Evolutionary conservation across 495 filamentous ascomycete species (phyloP).

Genomic region (Lichenothelia convexa): DNA sequence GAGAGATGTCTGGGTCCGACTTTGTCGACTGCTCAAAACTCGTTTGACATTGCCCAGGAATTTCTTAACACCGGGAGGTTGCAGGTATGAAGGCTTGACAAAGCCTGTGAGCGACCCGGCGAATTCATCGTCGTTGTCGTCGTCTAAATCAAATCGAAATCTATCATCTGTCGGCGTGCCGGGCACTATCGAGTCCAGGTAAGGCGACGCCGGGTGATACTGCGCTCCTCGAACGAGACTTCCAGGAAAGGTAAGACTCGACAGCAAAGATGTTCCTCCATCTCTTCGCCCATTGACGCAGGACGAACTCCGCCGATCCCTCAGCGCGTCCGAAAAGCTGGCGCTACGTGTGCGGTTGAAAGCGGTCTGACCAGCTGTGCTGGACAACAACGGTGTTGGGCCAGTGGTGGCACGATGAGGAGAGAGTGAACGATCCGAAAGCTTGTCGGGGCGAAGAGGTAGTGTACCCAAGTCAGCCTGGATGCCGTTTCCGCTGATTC

Average conservation of each 20-base stretch:
- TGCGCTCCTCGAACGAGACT: constrained; percentile 58
- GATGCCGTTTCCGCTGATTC: constrained; percentile 41
- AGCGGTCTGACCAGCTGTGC: constrained; percentile 16
- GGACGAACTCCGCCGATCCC: constrained; percentile 38
- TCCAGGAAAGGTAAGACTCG: constrained; percentile 54
- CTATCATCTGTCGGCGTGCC: too few relatives aligned
- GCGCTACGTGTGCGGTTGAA: constrained; percentile 49
- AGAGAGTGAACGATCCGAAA: constrained; percentile 13
- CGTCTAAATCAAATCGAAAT: too few relatives aligned
- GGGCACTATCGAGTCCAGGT: constrained; percentile 12
- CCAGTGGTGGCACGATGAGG: constrained; percentile 9
- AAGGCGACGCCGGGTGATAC: constrained; percentile 12
- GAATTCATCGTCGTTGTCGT: too few relatives aligned
- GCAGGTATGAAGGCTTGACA: too few relatives aligned
- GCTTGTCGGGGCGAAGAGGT: constrained; percentile 24
- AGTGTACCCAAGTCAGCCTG: constrained; percentile 71
- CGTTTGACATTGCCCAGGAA: too few relatives aligned
- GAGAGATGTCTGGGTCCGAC: too few relatives aligned
- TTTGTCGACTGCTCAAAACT: too few relatives aligned
- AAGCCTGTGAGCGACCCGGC: too few relatives aligned
- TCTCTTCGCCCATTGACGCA: constrained; percentile 14
- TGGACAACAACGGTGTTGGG: too few relatives aligned
- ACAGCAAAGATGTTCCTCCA: constrained; percentile 28
- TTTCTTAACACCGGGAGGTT: too few relatives aligned
- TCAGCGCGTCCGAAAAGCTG: constrained; percentile 72